Evolutionary conservation across 73 alveolate genomes (phyloP).

Genomic region (Paramecium bursaria): DNA sequence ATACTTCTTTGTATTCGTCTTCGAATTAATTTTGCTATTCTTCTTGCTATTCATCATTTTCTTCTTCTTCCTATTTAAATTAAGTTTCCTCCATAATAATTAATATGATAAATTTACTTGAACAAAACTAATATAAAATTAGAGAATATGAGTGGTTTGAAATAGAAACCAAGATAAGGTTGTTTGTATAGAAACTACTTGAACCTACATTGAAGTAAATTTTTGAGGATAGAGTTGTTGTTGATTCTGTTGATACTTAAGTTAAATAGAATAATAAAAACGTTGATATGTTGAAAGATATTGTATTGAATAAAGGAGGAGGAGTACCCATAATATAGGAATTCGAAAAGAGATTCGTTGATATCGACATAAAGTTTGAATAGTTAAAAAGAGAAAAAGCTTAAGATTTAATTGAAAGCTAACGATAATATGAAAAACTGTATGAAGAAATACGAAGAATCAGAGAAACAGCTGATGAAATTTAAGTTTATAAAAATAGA

Average conservation of each 20-base stretch:
- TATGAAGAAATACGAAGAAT: background rate
- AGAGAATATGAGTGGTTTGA: slow-evolving; percentile 71
- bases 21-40: too few species aligned
- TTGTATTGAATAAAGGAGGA: slow-evolving; percentile 41
- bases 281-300: slow-evolving; percentile 47
- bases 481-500: slow-evolving; percentile 11
- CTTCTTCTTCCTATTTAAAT: too few species aligned
- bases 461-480: background rate
- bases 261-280: slow-evolving; percentile 39
- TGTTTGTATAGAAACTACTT: slow-evolving; percentile 45
- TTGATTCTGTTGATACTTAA: slow-evolving; percentile 37
- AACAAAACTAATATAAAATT: too few species aligned
- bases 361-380: slow-evolving; percentile 24
- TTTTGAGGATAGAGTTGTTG: slow-evolving; percentile 47
- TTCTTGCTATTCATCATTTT: too few species aligned
- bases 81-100: too few species aligned
- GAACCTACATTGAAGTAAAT: slow-evolving; percentile 60
- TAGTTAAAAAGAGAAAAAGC: slow-evolving; percentile 1
- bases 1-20: too few species aligned
- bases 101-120: too few species aligned
- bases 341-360: slow-evolving; percentile 2
- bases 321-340: slow-evolving; percentile 58
- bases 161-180: slow-evolving; percentile 64
- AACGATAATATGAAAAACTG: background rate
- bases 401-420: background rate